Evolutionary conservation across 441 rosid genomes (phyloP), one percentile per base, ranked within the genome.

Genomic region (Gossypium trilobum): DNA sequence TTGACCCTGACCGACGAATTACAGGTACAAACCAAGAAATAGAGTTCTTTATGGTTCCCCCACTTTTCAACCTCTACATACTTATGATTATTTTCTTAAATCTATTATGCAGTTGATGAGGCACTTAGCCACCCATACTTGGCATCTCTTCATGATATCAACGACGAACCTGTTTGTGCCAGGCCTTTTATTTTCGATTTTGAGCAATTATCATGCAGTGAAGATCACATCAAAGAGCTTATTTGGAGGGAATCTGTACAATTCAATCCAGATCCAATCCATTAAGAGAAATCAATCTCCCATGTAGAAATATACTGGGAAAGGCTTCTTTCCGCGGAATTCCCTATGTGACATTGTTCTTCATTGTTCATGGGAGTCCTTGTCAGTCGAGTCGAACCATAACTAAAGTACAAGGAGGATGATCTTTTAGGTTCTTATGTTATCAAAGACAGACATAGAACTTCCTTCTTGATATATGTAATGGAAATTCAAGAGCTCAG

Each of bases 1-100:
- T 90, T 56, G 95, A 90, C 78, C 95, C 92, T 27, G 74, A 42
- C 62, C 88, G 82, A 77, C 91, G 95, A 13, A 90, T 88, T 61
- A 87, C 95, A 0, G 91, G 95, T 90, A 78, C 1, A 2, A 10
- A 51, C 19, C 60, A 65, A 56, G 23, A 19, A 17, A 23, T 13
- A 27, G 29, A 20, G 29, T 56, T 73, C 74, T 39, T 33, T 3
- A 63, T 14, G 11, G 68, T 4, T 27, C 14, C 39, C 14, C 25
- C 31, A 14, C 29, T 14, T 20, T 60, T 19, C 13, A 4, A 7
- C 6, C 6, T 6, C 25, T 14, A 14, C 14, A n/a, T 19, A 4
- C 14, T 2, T 9, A 60, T 25, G 60, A 7, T 36, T 52, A 54
- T 57, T n/a, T 23, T 46, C 67, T 16, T 2, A 33, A 13, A 46